Conservation (phyloP, 139 green algal species). For the Chlamydomonas sp. region DNA sequence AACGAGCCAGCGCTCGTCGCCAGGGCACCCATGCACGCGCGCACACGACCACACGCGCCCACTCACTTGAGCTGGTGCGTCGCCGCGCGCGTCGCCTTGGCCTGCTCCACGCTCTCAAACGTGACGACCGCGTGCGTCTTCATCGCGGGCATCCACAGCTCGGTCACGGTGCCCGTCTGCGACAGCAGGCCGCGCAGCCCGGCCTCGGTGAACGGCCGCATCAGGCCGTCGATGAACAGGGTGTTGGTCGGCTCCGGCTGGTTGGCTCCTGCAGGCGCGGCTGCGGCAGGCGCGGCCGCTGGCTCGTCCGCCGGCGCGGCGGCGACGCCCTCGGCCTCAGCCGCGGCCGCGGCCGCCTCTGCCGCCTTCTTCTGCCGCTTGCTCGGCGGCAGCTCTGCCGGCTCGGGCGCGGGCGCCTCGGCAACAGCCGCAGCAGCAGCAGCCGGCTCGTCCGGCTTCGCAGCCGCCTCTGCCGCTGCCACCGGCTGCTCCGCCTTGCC, state of each 20-base stretch:
- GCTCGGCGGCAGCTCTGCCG: neutral
- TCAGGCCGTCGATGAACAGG: slow-evolving; percentile 69
- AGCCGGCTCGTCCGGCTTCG: neutral
- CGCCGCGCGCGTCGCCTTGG: slow-evolving; percentile 42
- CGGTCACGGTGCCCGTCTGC: slow-evolving; percentile 40
- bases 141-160: slow-evolving; percentile 79
- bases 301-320: neutral
- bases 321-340: neutral
- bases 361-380: slow-evolving; percentile 4
- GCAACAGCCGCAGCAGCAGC: neutral
- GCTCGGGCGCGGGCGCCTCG: neutral
- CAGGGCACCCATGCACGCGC: no score
- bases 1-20: no score
- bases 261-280: neutral
- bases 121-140: slow-evolving; percentile 67
- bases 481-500: slow-evolving; percentile 1
- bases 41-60: no score
- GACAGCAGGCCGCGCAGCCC: slow-evolving; percentile 40
- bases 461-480: no score
- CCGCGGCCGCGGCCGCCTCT: slow-evolving; percentile 5
- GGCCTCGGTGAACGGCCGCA: slow-evolving; percentile 65
- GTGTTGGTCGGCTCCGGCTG: slow-evolving; percentile 15
- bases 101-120: slow-evolving; percentile 45
- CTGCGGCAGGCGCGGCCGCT: neutral
- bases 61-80: neutral